These are phyloP conservation scores for Suillus subluteus DNA, from an alignment of 768 basidiomycete species.

Conservation along the genomic window DNA sequence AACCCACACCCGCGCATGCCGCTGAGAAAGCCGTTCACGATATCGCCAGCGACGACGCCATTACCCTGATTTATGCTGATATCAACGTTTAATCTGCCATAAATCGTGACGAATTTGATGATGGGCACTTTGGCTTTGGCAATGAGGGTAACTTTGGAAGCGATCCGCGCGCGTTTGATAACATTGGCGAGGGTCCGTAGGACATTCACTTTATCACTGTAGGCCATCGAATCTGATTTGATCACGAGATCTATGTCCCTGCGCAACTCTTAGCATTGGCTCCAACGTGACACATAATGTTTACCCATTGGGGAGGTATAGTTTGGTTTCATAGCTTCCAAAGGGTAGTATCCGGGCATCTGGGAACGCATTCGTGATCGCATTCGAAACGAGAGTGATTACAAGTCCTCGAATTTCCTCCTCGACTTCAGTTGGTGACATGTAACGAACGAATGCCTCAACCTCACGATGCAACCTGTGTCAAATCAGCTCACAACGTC, in stretches of 20 bases:
- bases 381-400: constrained; percentile 68
- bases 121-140: constrained; percentile 96
- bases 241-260: constrained; percentile 97
- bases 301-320: constrained; percentile 92
- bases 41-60: constrained; percentile 76
- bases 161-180: constrained; percentile 74
- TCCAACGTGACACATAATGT: constrained; percentile 29
- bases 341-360: constrained; percentile 87
- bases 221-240: constrained; percentile 75
- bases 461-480: constrained; percentile 86
- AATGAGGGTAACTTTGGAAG: constrained; percentile 83
- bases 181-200: constrained; percentile 79
- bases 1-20: constrained; percentile 58
- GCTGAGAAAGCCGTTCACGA: constrained; percentile 79
- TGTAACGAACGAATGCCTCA: constrained; percentile 80
- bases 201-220: constrained; percentile 66
- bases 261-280: constrained; percentile 23
- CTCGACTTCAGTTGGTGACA: constrained; percentile 84
- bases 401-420: constrained; percentile 82
- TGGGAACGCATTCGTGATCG: constrained; percentile 66
- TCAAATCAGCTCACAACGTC: constrained; percentile 15
- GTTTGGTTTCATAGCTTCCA: constrained; percentile 90
- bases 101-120: constrained; percentile 87
- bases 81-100: constrained; percentile 87
- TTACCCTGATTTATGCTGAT: constrained; percentile 92